A percentile compares a stretch with the other conserved stretches of the same genome.
Evolutionary conservation across 2,329 filamentous ascomycete species (phyloP).

Genomic region (Parascedosporium putredinis): DNA sequence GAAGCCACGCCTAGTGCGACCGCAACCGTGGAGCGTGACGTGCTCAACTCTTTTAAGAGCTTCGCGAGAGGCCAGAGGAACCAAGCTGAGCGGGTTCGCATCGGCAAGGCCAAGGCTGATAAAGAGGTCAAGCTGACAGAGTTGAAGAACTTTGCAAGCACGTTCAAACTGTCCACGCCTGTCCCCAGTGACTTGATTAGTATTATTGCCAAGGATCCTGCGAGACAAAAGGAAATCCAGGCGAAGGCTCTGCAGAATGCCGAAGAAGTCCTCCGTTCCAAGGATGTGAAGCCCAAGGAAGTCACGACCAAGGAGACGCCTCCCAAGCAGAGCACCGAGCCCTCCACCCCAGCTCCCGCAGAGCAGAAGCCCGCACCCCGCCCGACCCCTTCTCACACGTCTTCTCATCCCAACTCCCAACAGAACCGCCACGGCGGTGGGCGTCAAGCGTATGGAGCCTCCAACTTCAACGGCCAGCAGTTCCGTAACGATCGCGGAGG

Average conservation of each 20-base stretch:
- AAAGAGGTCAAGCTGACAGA: slow-evolving; percentile 91
- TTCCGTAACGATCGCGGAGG: slow-evolving; percentile 35
- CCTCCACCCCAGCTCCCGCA: slow-evolving; percentile 6
- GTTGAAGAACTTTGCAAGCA: slow-evolving; percentile 86
- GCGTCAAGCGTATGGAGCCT: slow-evolving; percentile 38
- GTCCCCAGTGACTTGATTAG: slow-evolving; percentile 86
- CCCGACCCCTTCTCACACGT: neutral
- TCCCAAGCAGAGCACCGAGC: slow-evolving; percentile 22
- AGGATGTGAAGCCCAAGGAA: slow-evolving; percentile 42
- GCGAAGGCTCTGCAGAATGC: slow-evolving; percentile 73
- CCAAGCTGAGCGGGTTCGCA: slow-evolving; percentile 45
- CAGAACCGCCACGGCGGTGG: slow-evolving; percentile 34
- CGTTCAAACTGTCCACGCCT: slow-evolving; percentile 88
- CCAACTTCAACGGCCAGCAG: slow-evolving; percentile 32
- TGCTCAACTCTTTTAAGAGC: slow-evolving; percentile 52
- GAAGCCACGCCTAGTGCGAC: slow-evolving; percentile 41
- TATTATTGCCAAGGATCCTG: slow-evolving; percentile 94
- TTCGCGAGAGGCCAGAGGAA: slow-evolving; percentile 50
- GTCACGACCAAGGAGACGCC: slow-evolving; percentile 38
- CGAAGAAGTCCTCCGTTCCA: slow-evolving; percentile 35
- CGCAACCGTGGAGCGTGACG: slow-evolving; percentile 50
- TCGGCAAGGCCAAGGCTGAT: slow-evolving; percentile 55
- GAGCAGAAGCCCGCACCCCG: slow-evolving; percentile 6
- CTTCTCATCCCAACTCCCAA: slow-evolving; percentile 4
- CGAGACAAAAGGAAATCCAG: slow-evolving; percentile 86